Percentiles rank a stretch among this genome's conserved stretches.
Evolutionary conservation across 192 early-diverging fungal genomes (phyloP).

Genomic region (Coemansia sp.): DNA sequence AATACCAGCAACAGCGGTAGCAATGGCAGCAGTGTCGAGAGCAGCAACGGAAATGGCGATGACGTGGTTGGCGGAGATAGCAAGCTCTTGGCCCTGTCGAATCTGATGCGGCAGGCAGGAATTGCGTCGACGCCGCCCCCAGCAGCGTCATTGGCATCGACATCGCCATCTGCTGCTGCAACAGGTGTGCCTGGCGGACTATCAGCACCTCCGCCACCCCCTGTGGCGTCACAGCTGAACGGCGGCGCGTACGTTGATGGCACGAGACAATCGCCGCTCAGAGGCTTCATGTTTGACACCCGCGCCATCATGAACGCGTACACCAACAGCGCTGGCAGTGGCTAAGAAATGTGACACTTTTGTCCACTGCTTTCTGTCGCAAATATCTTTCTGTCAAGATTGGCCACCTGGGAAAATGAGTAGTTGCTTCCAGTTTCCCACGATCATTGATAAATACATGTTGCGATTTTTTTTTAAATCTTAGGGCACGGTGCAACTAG

Average conservation of each 20-base stretch:
- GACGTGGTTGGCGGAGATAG: slow-evolving; percentile 8
- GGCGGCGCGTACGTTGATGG: background rate
- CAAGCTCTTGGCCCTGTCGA: slow-evolving; percentile 47
- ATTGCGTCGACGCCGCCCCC: slow-evolving; percentile 27
- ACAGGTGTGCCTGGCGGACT: background rate
- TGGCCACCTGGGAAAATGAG: background rate
- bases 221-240: background rate
- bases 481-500: background rate
- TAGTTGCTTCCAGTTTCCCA: background rate
- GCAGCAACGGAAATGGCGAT: background rate
- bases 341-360: background rate
- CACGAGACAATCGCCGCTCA: slow-evolving; percentile 9
- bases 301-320: slow-evolving; percentile 41
- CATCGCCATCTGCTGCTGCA: background rate
- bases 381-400: background rate
- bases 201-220: background rate
- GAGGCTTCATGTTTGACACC: slow-evolving; percentile 37
- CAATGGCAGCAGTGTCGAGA: background rate
- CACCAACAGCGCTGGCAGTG: slow-evolving; percentile 4
- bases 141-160: background rate
- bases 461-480: background rate
- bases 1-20: background rate
- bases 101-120: slow-evolving; percentile 48
- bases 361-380: background rate
- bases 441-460: background rate